Evolutionary conservation across 352 stramenopile genomes (phyloP).

Genomic region (Pythium brassicae): DNA sequence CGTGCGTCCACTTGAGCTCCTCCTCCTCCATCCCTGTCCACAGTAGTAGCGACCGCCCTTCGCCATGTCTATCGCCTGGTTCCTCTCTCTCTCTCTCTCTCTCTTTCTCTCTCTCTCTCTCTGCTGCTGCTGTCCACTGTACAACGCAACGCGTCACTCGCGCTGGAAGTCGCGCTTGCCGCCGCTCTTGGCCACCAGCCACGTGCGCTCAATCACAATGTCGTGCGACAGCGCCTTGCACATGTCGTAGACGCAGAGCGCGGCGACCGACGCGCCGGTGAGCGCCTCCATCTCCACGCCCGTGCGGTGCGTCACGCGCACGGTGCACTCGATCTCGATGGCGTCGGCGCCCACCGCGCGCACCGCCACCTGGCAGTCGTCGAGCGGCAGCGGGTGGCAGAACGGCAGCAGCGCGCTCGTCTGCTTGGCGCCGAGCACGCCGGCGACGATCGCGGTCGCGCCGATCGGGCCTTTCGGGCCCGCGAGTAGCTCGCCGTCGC

Average conservation of each 20-base stretch:
- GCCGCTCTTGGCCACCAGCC: constrained; percentile 89
- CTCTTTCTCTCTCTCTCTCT: too few species aligned
- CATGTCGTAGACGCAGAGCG: constrained; percentile 98
- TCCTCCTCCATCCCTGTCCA: neutral
- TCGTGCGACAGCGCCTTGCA: constrained; percentile 87
- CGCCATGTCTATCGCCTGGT: too few species aligned
- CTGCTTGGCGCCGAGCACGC: constrained; percentile 91
- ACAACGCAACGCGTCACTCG: too few species aligned
- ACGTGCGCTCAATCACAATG: constrained; percentile 90
- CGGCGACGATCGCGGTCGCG: constrained; percentile 89
- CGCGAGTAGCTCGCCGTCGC: constrained; percentile 29
- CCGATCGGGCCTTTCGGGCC: constrained; percentile 89
- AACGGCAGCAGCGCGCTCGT: constrained; percentile 93
- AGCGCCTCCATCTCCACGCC: constrained; percentile 96
- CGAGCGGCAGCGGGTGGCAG: constrained; percentile 91
- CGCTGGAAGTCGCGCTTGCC: constrained; percentile 80
- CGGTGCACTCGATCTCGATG: constrained; percentile 86
- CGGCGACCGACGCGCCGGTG: constrained; percentile 90
- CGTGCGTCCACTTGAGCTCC: neutral
- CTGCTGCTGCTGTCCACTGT: neutral
- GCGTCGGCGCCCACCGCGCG: constrained; percentile 38
- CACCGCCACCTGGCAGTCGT: constrained; percentile 89
- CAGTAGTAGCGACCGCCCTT: neutral
- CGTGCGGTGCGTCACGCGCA: constrained; percentile 91
- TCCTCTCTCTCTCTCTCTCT: too few species aligned